Conservation (phyloP, 768 basidiomycete genomes). For the Gautieria morchelliformis region DNA sequence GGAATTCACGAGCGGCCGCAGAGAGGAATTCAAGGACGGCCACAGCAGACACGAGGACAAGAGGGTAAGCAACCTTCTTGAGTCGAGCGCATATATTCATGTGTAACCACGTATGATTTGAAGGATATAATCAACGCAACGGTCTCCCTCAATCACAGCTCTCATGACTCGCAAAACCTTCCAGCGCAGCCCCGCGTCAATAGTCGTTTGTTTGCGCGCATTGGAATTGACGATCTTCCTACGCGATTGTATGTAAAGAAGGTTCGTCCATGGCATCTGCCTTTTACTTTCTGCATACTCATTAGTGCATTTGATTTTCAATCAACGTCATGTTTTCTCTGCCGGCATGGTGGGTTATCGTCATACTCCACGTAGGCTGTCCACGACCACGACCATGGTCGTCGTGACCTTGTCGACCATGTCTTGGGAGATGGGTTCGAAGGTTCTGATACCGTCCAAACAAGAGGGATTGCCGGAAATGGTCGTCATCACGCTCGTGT, state of each 20-base stretch:
- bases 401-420: not conserved
- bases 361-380: not conserved
- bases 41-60: not conserved
- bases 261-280: not conserved
- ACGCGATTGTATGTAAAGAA: not conserved
- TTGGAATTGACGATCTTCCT: not conserved
- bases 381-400: constrained; percentile 10
- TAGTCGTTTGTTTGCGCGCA: not conserved
- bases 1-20: not conserved
- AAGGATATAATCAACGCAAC: not conserved
- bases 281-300: not conserved
- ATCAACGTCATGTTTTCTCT: not conserved
- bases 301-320: not conserved
- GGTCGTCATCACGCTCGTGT: not conserved
- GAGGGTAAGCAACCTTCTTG: not conserved
- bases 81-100: too few species aligned
- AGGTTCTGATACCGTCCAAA: not conserved
- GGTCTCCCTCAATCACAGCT: not conserved
- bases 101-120: not conserved
- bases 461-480: not conserved
- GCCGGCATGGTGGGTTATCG: not conserved
- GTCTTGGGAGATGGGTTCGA: not conserved
- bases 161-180: not conserved
- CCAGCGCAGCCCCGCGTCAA: not conserved
- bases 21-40: not conserved